Percentiles rank a stretch among this genome's conserved stretches.
Evolutionary conservation across 768 basidiomycete species (phyloP).

Genomic region (Rhizopogon rudus): DNA sequence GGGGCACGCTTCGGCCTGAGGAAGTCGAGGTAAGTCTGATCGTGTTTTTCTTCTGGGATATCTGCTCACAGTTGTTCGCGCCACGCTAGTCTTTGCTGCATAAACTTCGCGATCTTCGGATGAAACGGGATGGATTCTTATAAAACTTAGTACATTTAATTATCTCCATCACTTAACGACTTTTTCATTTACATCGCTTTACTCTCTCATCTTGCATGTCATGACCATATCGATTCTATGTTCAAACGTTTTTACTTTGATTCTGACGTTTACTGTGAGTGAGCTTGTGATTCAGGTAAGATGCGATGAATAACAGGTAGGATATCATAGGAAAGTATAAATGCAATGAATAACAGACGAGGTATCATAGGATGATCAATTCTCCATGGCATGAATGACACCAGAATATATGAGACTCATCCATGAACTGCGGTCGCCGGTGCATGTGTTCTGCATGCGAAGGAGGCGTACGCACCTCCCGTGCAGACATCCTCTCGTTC

Average conservation of each 20-base stretch:
- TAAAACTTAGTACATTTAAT: constrained; percentile 4
- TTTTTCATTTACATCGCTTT: constrained; percentile 5
- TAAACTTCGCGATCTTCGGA: constrained; percentile 26
- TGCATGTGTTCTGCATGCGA: constrained; percentile 20
- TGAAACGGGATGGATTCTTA: constrained; percentile 11
- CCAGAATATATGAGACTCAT: constrained; percentile 89
- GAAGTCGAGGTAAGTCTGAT: constrained; percentile 61
- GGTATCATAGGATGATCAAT: constrained; percentile 58
- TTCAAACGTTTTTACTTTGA: too few relatives aligned
- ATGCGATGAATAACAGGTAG: constrained; percentile 11
- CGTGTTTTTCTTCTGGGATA: background rate
- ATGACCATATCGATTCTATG: constrained; percentile 3
- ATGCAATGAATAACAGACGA: background rate
- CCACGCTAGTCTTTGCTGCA: constrained; percentile 42
- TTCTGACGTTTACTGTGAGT: background rate
- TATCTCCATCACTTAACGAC: background rate
- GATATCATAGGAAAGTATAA: background rate
- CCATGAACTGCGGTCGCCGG: constrained; percentile 71
- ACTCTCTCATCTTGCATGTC: background rate
- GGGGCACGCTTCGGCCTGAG: constrained; percentile 58
- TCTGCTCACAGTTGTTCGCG: constrained; percentile 6
- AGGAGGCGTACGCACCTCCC: constrained; percentile 20
- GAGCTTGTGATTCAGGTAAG: constrained; percentile 6
- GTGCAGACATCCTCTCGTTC: constrained; percentile 10
- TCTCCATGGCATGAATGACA: constrained; percentile 81